Base-by-base conservation (phyloP, 352 stramenopile species). In the Phytopythium helicoides region DNA sequence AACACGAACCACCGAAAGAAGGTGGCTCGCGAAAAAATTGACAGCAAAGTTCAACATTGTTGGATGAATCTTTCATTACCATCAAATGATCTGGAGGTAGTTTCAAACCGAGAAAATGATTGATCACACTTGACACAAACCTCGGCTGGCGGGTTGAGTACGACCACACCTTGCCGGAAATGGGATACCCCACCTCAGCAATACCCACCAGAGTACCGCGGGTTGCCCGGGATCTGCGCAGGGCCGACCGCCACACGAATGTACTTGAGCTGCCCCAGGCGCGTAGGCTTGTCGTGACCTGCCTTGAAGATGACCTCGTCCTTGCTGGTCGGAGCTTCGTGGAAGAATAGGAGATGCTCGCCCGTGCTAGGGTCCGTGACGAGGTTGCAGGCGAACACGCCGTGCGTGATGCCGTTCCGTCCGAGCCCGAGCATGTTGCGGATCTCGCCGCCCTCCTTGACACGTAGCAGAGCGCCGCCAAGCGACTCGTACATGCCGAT, bases 201-300 rank as follows among this genome's bases (percentile, higher is more conserved):
- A 40, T 83, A 83, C 8, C 76, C 73, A 19, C 73, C 71, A 45
- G 71, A 82, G 67, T 89, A 86, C 47, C 72, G 71, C 7, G 55
- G 38, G 61, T 76, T 80, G 21, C 45, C 55, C 6, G 41, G 48
- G 52, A 76, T 74, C 8, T 57, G 47, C 23, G 73, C 76, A 4
- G 78, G 73, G 0, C 78, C 76, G 9, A 89, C 73, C 8, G 47
- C 19, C 33, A 87, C 71, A 22, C 62, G 51, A 25, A 79, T 74
- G 9, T 55, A 54, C 60, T 81, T 81, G 49, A 87, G 57, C 28
- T 38, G 40, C 12, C 71, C 71, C 16, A 68, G 66, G 28, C 66
- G 71, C 10, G 51, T 57, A 7, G 66, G 58, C 38, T 70, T 58
- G 34, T 64, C 31, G 23, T 49, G 46, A 19, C 57, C 65, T 23